Evolutionary conservation across 352 stramenopile genomes (phyloP).

Genomic region (Globisporangium perplexum): DNA sequence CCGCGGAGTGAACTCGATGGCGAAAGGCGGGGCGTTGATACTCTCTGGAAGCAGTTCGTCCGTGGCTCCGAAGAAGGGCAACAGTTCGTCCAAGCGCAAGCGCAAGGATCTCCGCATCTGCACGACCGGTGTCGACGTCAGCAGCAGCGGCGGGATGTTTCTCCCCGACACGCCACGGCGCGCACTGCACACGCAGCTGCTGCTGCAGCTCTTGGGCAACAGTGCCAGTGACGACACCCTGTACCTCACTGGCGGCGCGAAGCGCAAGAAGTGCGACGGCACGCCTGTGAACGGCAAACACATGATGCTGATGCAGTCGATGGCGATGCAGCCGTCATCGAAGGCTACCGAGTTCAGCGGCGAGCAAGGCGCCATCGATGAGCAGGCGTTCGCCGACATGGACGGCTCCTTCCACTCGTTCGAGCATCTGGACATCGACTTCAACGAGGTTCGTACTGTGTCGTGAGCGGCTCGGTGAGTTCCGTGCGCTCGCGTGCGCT

Average conservation of each 20-base stretch:
- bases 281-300: conserved; percentile 10
- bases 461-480: neutral
- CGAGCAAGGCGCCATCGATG: conserved; percentile 11
- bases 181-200: conserved; percentile 70
- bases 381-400: conserved; percentile 43
- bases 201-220: conserved; percentile 69
- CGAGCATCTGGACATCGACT: conserved; percentile 83
- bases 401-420: conserved; percentile 69
- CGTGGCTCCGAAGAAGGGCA: conserved; percentile 34
- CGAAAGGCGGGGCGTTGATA: conserved; percentile 4
- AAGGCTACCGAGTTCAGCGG: conserved; percentile 17
- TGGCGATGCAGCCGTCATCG: conserved; percentile 29
- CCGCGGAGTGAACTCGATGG: neutral
- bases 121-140: conserved; percentile 33
- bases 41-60: neutral
- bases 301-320: conserved; percentile 17
- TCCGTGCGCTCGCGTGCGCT: too few species aligned
- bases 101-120: conserved; percentile 81
- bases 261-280: conserved; percentile 55
- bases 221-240: conserved; percentile 5
- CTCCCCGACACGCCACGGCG: conserved; percentile 69
- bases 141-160: conserved; percentile 43
- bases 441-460: conserved; percentile 54
- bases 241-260: conserved; percentile 19
- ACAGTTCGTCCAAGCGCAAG: conserved; percentile 61